phyloP scores from a whole-genome alignment of 176 grass and related monocot species.

The Rhynchospora pubera region DNA sequence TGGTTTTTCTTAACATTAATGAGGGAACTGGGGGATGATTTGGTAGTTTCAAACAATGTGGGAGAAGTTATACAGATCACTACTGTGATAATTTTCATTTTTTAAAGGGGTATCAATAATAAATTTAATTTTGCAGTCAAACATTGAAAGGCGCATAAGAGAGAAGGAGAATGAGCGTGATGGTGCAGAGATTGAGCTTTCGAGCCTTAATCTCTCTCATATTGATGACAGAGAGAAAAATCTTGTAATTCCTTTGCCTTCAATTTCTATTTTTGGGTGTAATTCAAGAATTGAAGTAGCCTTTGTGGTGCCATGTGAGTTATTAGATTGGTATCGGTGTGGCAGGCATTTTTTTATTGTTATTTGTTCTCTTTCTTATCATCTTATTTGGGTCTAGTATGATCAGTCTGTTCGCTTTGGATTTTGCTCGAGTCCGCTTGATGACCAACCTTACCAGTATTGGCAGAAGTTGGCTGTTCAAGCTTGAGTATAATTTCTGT shows the following conservation, averaged over 20 bases:
- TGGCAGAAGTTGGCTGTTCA: background rate
- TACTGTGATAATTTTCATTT: background rate
- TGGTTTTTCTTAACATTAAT: background rate
- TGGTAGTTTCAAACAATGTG: background rate
- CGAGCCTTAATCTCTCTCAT: constrained; percentile 67
- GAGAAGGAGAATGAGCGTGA: constrained; percentile 81
- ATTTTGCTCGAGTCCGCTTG: background rate
- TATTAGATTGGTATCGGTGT: background rate
- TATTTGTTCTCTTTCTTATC: background rate
- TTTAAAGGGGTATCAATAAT: background rate
- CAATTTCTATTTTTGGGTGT: background rate
- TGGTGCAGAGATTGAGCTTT: constrained; percentile 61
- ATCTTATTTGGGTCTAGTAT: background rate
- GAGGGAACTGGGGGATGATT: background rate
- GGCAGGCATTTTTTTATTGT: constrained; percentile 14
- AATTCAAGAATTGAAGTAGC: background rate
- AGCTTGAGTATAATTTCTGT: background rate
- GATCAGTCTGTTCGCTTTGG: background rate
- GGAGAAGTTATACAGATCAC: background rate
- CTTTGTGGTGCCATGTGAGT: background rate
- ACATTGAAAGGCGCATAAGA: constrained; percentile 55
- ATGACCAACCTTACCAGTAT: background rate
- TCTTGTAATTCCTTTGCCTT: constrained; percentile 39
- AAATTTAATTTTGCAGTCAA: constrained; percentile 41
- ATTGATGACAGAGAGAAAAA: constrained; percentile 75